Percentiles rank a stretch among this genome's conserved stretches.
Conservation (phyloP, 129 eudicot species). For the Flaveria ramosissima region DNA sequence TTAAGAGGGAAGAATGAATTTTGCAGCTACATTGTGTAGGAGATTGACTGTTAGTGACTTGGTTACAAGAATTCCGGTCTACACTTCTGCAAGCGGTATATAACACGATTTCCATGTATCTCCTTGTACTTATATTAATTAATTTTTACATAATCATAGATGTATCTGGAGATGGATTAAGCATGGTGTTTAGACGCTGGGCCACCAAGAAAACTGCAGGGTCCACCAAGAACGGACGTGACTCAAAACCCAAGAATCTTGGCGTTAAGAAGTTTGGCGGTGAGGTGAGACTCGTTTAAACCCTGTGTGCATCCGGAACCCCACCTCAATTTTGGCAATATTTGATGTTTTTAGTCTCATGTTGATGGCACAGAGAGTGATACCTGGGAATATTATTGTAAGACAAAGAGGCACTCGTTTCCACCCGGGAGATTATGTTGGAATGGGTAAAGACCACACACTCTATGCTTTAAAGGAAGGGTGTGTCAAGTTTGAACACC, state of each 20-base stretch:
- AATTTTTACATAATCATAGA: slow-evolving; percentile 30
- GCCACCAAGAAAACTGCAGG: slow-evolving; percentile 96
- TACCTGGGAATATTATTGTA: slow-evolving; percentile 91
- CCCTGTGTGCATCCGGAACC: neutral
- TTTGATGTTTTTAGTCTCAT: slow-evolving; percentile 6
- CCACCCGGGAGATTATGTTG: slow-evolving; percentile 94
- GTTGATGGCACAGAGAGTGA: slow-evolving; percentile 65
- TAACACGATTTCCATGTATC: neutral
- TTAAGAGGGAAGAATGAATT: slow-evolving; percentile 52
- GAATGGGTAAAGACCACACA: slow-evolving; percentile 90
- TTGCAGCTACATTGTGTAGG: slow-evolving; percentile 58
- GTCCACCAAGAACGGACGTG: slow-evolving; percentile 92
- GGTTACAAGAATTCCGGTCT: slow-evolving; percentile 54
- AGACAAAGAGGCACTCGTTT: slow-evolving; percentile 94
- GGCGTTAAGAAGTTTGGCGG: slow-evolving; percentile 98
- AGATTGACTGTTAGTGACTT: slow-evolving; percentile 68
- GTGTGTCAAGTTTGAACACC: slow-evolving; percentile 74
- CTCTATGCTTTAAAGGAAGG: slow-evolving; percentile 92
- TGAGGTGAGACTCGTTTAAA: slow-evolving; percentile 54
- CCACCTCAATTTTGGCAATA: neutral
- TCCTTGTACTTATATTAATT: slow-evolving; percentile 19
- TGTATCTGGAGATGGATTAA: slow-evolving; percentile 78
- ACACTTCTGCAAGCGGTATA: slow-evolving; percentile 72
- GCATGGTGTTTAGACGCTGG: slow-evolving; percentile 84
- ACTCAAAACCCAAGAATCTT: slow-evolving; percentile 83